Evolutionary conservation across 495 filamentous ascomycete genomes (phyloP), one percentile per base, ranked within the genome.

Genomic region (Xylaria intraflava): DNA sequence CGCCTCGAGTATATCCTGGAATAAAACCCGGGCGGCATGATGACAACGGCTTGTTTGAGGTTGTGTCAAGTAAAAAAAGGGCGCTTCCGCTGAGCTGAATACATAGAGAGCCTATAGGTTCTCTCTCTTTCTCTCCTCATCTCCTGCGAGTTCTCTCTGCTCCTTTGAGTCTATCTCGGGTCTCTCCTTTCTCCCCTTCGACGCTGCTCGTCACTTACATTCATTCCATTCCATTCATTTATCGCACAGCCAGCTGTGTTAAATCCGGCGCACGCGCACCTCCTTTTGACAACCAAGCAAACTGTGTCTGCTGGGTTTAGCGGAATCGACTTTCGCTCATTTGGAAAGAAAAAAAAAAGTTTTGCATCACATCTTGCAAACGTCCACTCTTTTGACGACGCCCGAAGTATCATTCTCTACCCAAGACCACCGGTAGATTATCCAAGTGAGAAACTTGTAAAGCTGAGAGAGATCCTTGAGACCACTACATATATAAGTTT

Each of bases 311-410:
- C 66, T 63, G 61, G 58, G 58, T 60, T 58, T 51, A 41, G 69
- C 69, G 67, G 57, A 78, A 74, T 78, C 67, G 75, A 78, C 58
- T 71, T 72, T 75, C 73, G 68, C 72, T 72, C 59, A 46, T 64
- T 59, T 61, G 41, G 36, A 44, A 50, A 56, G 14, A 35, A 35
- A 35, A 12, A 11, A 12, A 35, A 35, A 35, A 12, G 31, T n/a
- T 42, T 47, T 27, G 56, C 41, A 59, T 64, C 64, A 60, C 58
- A 59, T 50, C 49, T 64, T 59, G 61, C 63, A 66, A 47, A 59
- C 64, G 58, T 66, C 56, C 64, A 55, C 49, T 66, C 64, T 38
- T 47, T 64, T 49, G 64, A 60, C 64, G 58, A 38, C 58, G 51
- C 53, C 53, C 53, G 56, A 66, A 65, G 57, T 56, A 61, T 53